phyloP scores from a whole-genome alignment of 2,329 filamentous ascomycete species.

The Dactylella cylindrospora region DNA sequence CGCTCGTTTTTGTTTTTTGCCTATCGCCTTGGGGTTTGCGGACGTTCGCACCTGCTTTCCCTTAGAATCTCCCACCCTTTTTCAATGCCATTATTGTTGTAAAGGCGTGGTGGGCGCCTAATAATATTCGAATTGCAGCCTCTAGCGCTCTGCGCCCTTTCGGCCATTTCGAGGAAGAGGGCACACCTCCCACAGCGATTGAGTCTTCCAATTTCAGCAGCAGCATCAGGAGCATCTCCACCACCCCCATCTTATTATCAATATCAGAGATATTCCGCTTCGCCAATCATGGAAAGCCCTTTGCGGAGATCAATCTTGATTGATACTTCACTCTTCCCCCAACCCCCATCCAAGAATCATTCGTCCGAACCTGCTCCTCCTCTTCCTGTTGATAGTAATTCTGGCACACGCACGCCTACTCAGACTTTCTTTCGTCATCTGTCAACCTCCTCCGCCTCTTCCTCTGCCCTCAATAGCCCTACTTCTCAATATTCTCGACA shows the following conservation, averaged over 20 bases:
- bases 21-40: too few relatives aligned
- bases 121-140: slow-evolving; percentile 45
- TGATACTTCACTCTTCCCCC: slow-evolving; percentile 44
- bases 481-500: slow-evolving; percentile 16
- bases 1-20: too few relatives aligned
- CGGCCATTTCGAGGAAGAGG: slow-evolving; percentile 45
- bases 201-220: slow-evolving; percentile 44
- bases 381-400: slow-evolving; percentile 16
- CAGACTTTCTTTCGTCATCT: slow-evolving; percentile 42
- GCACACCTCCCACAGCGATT: slow-evolving; percentile 44
- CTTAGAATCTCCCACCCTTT: slow-evolving; percentile 24
- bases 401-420: slow-evolving; percentile 38
- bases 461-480: slow-evolving; percentile 37
- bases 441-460: slow-evolving; percentile 43
- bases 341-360: slow-evolving; percentile 40
- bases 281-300: slow-evolving; percentile 43
- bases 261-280: slow-evolving; percentile 41
- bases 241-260: slow-evolving; percentile 34
- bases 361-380: slow-evolving; percentile 13
- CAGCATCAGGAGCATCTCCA: slow-evolving; percentile 1
- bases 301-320: slow-evolving; percentile 39
- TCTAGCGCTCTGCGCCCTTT: slow-evolving; percentile 45
- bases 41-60: too few relatives aligned
- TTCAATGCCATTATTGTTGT: slow-evolving; percentile 41
- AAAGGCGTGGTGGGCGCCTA: slow-evolving; percentile 44